These are phyloP conservation scores for Grosmannia clavigera DNA, from an alignment of 2,329 filamentous ascomycete genomes.

Conservation along the genomic window DNA sequence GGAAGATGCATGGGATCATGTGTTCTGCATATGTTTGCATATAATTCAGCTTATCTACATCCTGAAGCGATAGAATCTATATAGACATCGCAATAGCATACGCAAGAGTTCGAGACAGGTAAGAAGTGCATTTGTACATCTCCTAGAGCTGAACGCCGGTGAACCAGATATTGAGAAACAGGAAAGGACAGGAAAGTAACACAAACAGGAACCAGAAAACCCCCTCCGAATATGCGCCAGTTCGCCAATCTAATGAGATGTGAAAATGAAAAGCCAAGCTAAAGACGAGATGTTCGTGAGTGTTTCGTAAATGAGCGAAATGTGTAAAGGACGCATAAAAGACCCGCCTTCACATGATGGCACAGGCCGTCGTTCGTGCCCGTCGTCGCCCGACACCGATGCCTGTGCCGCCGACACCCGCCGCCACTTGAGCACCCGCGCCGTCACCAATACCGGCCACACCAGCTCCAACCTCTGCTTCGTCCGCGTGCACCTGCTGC, in stretches of 20 bases:
- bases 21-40: neutral
- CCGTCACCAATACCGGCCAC: constrained; percentile 24
- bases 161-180: too few species aligned
- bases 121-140: too few species aligned
- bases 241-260: neutral
- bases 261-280: neutral
- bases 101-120: too few species aligned
- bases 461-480: constrained; percentile 51
- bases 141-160: too few species aligned
- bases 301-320: neutral
- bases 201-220: neutral
- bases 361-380: constrained; percentile 14
- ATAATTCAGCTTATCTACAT: neutral
- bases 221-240: neutral
- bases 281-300: neutral
- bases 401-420: constrained; percentile 37
- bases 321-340: neutral
- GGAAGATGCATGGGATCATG: neutral
- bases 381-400: constrained; percentile 21
- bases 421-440: constrained; percentile 57
- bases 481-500: constrained; percentile 65
- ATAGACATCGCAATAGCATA: neutral
- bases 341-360: constrained; percentile 12
- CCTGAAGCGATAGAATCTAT: neutral
- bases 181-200: neutral